Evolutionary conservation across 768 basidiomycete species (phyloP).

Genomic region (Holtermannia corniformis): DNA sequence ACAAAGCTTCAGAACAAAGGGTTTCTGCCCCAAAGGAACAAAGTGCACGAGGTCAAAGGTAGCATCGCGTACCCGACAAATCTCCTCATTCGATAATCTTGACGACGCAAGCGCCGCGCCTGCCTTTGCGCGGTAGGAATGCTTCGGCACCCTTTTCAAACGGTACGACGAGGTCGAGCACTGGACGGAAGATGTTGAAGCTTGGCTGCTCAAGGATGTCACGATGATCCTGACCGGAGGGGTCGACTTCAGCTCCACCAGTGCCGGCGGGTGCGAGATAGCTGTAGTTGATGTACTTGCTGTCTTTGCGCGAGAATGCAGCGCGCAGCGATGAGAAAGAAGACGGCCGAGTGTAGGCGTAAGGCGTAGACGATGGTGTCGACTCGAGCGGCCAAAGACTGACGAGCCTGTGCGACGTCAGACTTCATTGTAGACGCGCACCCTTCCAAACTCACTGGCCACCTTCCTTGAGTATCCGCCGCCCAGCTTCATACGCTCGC

Average conservation of each 20-base stretch:
- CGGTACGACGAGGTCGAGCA: constrained; percentile 16
- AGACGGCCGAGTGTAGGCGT: constrained; percentile 13
- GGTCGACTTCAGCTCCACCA: constrained; percentile 34
- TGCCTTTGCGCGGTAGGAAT: constrained; percentile 11
- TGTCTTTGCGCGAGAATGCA: constrained; percentile 34
- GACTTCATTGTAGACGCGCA: constrained; percentile 26
- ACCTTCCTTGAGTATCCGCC: constrained; percentile 49
- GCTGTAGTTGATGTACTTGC: constrained; percentile 26
- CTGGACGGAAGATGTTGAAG: constrained; percentile 27
- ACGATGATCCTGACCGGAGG: constrained; percentile 31
- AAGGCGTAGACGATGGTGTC: constrained; percentile 6
- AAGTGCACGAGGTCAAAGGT: too few species aligned
- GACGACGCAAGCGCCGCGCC: not conserved
- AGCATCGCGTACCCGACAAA: too few species aligned
- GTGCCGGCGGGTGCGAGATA: constrained; percentile 27
- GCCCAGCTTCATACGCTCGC: constrained; percentile 66
- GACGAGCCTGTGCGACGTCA: constrained; percentile 51
- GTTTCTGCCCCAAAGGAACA: too few species aligned
- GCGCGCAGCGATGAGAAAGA: constrained; percentile 28
- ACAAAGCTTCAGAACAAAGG: too few species aligned
- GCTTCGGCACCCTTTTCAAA: constrained; percentile 36
- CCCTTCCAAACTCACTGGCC: constrained; percentile 34
- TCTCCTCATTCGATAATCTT: not conserved
- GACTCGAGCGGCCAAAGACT: constrained; percentile 53
- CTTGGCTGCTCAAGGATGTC: constrained; percentile 36